A percentile compares a stretch with the other conserved stretches of the same genome.
These are phyloP conservation scores for Alternaria atra DNA, from an alignment of 2,329 filamentous ascomycete species.

Conservation along the genomic window DNA sequence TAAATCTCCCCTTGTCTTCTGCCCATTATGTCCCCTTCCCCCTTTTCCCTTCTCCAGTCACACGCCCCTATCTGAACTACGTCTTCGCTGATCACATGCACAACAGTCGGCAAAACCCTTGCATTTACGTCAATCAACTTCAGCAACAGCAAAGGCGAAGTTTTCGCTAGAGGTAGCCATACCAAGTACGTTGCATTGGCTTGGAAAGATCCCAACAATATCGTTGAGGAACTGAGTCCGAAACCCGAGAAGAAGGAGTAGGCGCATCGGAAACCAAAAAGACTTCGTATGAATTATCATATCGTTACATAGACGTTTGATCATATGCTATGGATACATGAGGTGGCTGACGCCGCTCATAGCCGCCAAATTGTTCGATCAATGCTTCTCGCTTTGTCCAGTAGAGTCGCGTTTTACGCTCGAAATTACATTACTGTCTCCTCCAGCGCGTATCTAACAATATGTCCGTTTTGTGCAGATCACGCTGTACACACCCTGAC, in stretches of 20 bases:
- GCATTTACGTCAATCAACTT: conserved; percentile 71
- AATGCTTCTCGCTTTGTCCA: too few species aligned
- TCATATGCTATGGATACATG: conserved; percentile 19
- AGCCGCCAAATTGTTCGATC: too few species aligned
- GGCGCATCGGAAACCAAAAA: neutral
- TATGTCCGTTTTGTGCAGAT: neutral
- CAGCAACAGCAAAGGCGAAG: conserved; percentile 65
- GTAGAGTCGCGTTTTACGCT: neutral
- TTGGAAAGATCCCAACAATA: conserved; percentile 70
- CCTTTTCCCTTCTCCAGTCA: too few species aligned
- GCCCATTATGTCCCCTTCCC: too few species aligned
- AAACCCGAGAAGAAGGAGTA: conserved; percentile 40
- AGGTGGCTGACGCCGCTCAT: neutral
- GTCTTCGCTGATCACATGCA: neutral
- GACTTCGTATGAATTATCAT: neutral
- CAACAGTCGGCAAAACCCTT: conserved; percentile 69
- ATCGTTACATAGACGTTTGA: neutral
- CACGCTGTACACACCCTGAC: neutral
- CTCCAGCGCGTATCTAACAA: neutral
- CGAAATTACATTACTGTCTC: neutral
- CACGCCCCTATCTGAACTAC: neutral
- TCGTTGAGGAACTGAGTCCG: conserved; percentile 64
- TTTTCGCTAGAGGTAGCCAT: conserved; percentile 72
- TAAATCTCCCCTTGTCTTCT: conserved; percentile 37
- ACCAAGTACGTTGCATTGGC: conserved; percentile 71